Base-by-base conservation (phyloP, 169 alveolate genomes). In the Cryptosporidium muris region DNA sequence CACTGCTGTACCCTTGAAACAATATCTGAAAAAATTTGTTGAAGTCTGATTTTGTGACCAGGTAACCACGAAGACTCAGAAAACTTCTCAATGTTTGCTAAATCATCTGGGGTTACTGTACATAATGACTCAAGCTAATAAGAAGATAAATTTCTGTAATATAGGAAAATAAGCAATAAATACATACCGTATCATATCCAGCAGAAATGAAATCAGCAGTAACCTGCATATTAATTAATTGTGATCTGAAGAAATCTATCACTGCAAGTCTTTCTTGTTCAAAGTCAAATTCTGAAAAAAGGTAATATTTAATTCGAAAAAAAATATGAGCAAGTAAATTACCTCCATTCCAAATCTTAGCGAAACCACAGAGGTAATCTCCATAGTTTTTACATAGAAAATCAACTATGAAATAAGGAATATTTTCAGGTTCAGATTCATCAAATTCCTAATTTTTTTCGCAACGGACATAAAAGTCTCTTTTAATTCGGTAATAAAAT, bases 331-430 rank as follows among this genome's bases (percentile, higher is more conserved):
- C 0, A 16, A 5, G 4, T 42, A 25, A 74, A 66, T 48, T 56
- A 74, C 82, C 82, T 43, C 51, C 36, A 74, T 74, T 74, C 82
- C 82, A 74, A 12, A 74, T 74, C 54, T 68, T 74, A 43, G 82
- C 40, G 25, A 74, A 74, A 2, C 82, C 82, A 16, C 40, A 43
- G 43, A 74, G 82, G 45, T 74, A 68, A 11, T 74, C 82, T 45
- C 82, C 82, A 42, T 74, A 74, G 36, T 74, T 74, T 51, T 74
- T 74, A 56, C 82, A 74, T 51, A 74, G 54, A 36, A 74, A 74
- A 74, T 74, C 82, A 37, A 74, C 82, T 56, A 74, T 74, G 60
- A 74, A 74, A 47, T 74, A 74, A n/a, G 82, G 82, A n/a, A 74
- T 74, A 36, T 74, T 74, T 12, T 74, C 82, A 4, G 82, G 82